Base-by-base conservation (phyloP, 495 filamentous ascomycete species). In the Aspergillus asperescens region DNA sequence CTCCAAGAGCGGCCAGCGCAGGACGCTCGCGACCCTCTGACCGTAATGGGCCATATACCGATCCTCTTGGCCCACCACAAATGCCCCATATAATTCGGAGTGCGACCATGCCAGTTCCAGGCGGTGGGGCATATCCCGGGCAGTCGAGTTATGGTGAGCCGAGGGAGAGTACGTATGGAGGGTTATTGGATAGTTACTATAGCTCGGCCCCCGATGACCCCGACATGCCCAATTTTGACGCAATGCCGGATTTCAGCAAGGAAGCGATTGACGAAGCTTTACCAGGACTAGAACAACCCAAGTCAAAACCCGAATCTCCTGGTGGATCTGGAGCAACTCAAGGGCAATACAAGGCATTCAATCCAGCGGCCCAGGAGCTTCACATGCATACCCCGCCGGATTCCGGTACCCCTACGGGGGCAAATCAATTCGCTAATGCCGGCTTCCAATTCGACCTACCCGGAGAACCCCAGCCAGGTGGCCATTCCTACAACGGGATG, bases 221-320 rank as follows among this genome's bases (percentile, higher is more conserved):
- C 4, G 86, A 90, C 10, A 83, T 84, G 70, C 87, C 87, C 3
- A 81, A 90, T 60, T 92, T 92, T 53, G 86, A 91, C 70, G 78
- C 80, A 2, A 74, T 83, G 24, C 77, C 81, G 3, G 50, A 69
- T 1, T 45, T 71, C 16, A 69, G 63, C 38, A 48, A 38, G 29
- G 48, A 68, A 50, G 45, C 73, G 41, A 69, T 79, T 49, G 78
- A 84, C 52, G 71, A 77, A 54, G 72, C 81, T 69, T 55, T 79
- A 65, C 52, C 81, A 73, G 71, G 69, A 8, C 29, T 74, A 19
- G 68, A 71, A 20, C 57, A 59, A 29, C 63, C 76, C 20, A 64
- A 61, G 37, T 46, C 59, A 12, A 64, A 58, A 7, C 35, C 52
- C 4, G 59, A 56, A 51, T 43, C 50, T 5, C 60, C 64, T 13